Evolutionary conservation across 306 rosid genomes (phyloP).

Genomic region (Castanospermum australe): DNA sequence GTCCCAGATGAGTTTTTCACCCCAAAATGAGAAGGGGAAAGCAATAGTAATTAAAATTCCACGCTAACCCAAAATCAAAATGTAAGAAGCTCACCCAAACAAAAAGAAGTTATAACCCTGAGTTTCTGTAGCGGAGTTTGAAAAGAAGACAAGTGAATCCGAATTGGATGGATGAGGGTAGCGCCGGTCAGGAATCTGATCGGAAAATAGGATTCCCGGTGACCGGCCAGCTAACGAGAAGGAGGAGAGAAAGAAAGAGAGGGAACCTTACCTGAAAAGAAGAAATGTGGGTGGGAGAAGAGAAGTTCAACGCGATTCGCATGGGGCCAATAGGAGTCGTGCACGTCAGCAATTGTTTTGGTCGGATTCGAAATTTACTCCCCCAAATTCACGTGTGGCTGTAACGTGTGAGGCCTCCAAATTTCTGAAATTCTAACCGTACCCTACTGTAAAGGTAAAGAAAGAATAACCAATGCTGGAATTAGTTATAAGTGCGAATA

Average conservation of each 20-base stretch:
- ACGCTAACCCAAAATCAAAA: not conserved
- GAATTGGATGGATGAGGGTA: not conserved
- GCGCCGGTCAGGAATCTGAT: constrained; percentile 41
- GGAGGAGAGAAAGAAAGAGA: constrained; percentile 10
- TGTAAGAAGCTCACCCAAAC: constrained; percentile 25
- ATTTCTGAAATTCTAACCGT: not conserved
- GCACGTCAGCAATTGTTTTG: constrained; percentile 38
- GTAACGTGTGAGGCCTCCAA: not conserved
- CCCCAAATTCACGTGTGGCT: not conserved
- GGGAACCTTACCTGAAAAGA: not conserved
- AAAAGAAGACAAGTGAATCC: not conserved
- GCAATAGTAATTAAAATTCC: not conserved
- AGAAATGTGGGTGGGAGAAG: constrained; percentile 20
- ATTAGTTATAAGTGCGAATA: too few relatives aligned
- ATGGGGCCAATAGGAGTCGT: constrained; percentile 3
- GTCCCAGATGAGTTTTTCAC: not conserved
- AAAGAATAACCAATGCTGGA: too few relatives aligned
- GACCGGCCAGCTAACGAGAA: constrained; percentile 57
- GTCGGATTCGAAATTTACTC: constrained; percentile 11
- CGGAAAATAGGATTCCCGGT: constrained; percentile 42
- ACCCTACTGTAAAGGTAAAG: not conserved
- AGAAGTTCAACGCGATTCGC: constrained; percentile 29
- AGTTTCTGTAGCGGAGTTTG: not conserved
- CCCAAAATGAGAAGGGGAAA: not conserved
- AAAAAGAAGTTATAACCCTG: not conserved